These are phyloP conservation scores for Hawksworthiomyces lignivorus DNA, from an alignment of 2,329 filamentous ascomycete species.

Conservation along the genomic window DNA sequence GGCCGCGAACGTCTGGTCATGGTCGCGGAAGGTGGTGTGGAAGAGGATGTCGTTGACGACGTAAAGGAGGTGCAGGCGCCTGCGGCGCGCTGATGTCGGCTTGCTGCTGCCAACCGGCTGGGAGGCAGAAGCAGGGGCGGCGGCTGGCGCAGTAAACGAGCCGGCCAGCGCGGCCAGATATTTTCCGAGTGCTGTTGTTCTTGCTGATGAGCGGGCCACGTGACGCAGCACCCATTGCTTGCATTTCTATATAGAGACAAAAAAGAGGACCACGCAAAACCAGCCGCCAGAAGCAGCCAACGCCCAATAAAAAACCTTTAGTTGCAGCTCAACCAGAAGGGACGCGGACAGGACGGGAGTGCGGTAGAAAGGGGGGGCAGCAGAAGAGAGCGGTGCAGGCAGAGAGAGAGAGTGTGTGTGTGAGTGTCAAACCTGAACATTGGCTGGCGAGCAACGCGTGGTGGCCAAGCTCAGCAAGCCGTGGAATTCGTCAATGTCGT, in stretches of 20 bases:
- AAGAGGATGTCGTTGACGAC: constrained; percentile 72
- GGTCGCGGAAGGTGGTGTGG: constrained; percentile 50
- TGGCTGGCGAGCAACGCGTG: constrained; percentile 65
- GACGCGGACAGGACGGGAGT: constrained; percentile 4
- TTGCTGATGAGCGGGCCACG: constrained; percentile 58
- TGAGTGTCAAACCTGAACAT: constrained; percentile 74
- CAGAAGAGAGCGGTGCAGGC: background rate
- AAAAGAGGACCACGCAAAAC: background rate
- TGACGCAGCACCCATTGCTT: constrained; percentile 77
- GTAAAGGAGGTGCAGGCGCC: constrained; percentile 68
- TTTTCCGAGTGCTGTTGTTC: constrained; percentile 62
- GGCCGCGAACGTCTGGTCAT: constrained; percentile 42
- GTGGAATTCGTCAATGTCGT: constrained; percentile 64
- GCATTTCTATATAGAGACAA: constrained; percentile 58
- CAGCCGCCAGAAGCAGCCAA: background rate
- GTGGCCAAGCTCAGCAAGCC: constrained; percentile 55
- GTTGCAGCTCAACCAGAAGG: constrained; percentile 19
- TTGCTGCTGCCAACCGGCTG: constrained; percentile 16
- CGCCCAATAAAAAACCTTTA: constrained; percentile 26
- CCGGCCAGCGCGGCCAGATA: constrained; percentile 64
- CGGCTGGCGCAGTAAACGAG: constrained; percentile 35
- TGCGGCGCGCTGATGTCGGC: constrained; percentile 46
- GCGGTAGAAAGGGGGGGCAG: background rate
- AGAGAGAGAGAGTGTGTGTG: constrained; percentile 1
- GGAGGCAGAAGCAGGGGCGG: background rate